These are phyloP conservation scores for Pterulicium gracile DNA, from an alignment of 1,284 basidiomycete genomes.

Conservation along the genomic window DNA sequence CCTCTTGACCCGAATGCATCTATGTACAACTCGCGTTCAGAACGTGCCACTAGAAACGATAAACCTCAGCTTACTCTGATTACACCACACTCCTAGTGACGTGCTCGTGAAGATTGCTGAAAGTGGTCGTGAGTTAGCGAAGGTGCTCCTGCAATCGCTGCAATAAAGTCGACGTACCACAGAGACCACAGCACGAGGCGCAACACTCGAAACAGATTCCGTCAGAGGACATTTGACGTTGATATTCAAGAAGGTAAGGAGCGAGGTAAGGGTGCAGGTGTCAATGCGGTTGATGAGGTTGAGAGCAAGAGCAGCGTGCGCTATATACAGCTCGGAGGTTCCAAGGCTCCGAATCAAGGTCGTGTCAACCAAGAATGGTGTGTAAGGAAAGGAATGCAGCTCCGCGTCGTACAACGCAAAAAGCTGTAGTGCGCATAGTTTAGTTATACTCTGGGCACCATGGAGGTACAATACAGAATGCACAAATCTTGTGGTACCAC, in stretches of 20 bases:
- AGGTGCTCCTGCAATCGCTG: neutral
- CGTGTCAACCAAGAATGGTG: too few species aligned
- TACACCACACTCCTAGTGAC: slow-evolving; percentile 15
- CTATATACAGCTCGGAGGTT: too few species aligned
- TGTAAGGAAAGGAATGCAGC: neutral
- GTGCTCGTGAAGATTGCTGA: slow-evolving; percentile 18
- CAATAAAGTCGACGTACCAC: slow-evolving; percentile 13
- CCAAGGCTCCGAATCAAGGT: too few species aligned
- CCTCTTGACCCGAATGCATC: slow-evolving; percentile 21
- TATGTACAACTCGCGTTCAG: slow-evolving; percentile 7
- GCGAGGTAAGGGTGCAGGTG: too few species aligned
- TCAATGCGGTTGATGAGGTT: too few species aligned
- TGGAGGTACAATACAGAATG: too few species aligned
- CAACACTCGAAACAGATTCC: neutral
- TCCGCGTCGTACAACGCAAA: neutral
- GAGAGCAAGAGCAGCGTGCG: too few species aligned
- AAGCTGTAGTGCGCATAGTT: too few species aligned
- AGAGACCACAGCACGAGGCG: slow-evolving; percentile 16
- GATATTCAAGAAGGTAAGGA: neutral
- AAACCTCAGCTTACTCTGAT: slow-evolving; percentile 15
- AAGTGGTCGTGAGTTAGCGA: neutral
- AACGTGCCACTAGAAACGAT: neutral
- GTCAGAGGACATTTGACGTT: neutral
- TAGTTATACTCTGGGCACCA: too few species aligned
- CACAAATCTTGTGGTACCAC: too few species aligned